phyloP scores from a whole-genome alignment of 2,329 filamentous ascomycete genomes.

The Aspergillus calidoustus region DNA sequence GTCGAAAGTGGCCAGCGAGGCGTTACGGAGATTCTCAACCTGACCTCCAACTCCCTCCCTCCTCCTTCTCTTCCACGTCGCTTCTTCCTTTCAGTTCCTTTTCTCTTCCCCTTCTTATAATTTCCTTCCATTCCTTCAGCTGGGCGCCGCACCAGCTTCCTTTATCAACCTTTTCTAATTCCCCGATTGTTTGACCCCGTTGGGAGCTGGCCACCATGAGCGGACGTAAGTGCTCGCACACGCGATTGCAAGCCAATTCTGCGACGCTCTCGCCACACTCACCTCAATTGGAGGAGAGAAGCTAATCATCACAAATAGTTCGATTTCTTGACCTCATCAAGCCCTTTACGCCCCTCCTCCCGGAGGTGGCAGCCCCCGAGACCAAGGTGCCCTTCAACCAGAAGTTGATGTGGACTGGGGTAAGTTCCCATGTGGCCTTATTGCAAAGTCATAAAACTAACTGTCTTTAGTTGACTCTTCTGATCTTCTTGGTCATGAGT shows the following conservation, averaged over 20 bases:
- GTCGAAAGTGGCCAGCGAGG: conserved; percentile 44
- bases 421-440: conserved; percentile 40
- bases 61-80: conserved; percentile 33
- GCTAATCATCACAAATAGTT: conserved; percentile 61
- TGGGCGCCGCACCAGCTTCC: conserved; percentile 40
- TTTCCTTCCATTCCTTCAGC: conserved; percentile 38
- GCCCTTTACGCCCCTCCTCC: conserved; percentile 98
- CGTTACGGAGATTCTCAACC: conserved; percentile 26
- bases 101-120: conserved; percentile 30
- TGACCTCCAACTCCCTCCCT: conserved; percentile 33
- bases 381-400: conserved; percentile 99
- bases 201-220: conserved; percentile 58
- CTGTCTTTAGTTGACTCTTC: conserved; percentile 70
- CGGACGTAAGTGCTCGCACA: conserved; percentile 57
- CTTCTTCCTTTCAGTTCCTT: conserved; percentile 27
- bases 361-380: conserved; percentile 97
- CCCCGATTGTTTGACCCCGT: conserved; percentile 27
- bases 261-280: conserved; percentile 25
- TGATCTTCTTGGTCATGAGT: conserved; percentile 99
- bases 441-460: conserved; percentile 24
- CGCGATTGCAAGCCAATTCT: conserved; percentile 31
- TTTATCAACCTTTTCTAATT: conserved; percentile 28
- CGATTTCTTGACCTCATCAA: conserved; percentile 99
- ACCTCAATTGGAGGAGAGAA: conserved; percentile 32
- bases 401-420: conserved; percentile 91